Percentiles rank a stretch among this genome's conserved stretches.
phyloP scores from a whole-genome alignment of 148 eudicot genomes.

The Pharnaceum exiguum region DNA sequence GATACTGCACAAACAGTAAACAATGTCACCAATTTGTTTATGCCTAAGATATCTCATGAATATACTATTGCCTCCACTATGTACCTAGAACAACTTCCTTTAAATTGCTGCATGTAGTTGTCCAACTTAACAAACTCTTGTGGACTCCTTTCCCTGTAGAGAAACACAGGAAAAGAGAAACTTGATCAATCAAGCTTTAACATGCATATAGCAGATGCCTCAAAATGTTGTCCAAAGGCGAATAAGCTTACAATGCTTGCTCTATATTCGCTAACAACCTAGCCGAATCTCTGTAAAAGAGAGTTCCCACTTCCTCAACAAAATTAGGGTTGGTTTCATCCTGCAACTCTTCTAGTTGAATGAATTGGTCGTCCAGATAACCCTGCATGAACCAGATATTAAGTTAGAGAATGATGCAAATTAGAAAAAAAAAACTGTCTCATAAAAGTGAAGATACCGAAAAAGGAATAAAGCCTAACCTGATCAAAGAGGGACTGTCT shows the following conservation, averaged over 20 bases:
- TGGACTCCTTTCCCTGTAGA: slow-evolving; percentile 60
- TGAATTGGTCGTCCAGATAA: slow-evolving; percentile 82
- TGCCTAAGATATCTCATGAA: neutral
- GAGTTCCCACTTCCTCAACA: slow-evolving; percentile 85
- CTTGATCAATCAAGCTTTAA: neutral
- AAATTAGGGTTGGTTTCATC: slow-evolving; percentile 88
- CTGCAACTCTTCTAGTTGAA: slow-evolving; percentile 89
- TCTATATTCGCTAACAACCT: slow-evolving; percentile 61
- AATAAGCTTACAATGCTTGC: slow-evolving; percentile 68
- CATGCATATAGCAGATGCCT: neutral
- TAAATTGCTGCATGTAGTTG: slow-evolving; percentile 78
- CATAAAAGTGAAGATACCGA: neutral
- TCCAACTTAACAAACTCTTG: slow-evolving; percentile 74
- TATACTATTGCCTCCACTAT: neutral
- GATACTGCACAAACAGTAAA: slow-evolving; percentile 50
- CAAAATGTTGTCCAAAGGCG: neutral
- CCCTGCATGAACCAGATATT: slow-evolving; percentile 40
- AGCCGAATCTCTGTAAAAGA: slow-evolving; percentile 79
- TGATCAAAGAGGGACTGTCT: slow-evolving; percentile 89
- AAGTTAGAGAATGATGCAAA: slow-evolving; percentile 1
- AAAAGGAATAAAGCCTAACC: slow-evolving; percentile 33
- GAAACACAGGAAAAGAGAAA: neutral
- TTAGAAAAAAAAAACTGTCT: neutral
- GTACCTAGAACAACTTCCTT: slow-evolving; percentile 89
- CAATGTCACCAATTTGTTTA: neutral